Conservation (phyloP, 2,329 filamentous ascomycete genomes). For the Ascochyta clinopodiicola region DNA sequence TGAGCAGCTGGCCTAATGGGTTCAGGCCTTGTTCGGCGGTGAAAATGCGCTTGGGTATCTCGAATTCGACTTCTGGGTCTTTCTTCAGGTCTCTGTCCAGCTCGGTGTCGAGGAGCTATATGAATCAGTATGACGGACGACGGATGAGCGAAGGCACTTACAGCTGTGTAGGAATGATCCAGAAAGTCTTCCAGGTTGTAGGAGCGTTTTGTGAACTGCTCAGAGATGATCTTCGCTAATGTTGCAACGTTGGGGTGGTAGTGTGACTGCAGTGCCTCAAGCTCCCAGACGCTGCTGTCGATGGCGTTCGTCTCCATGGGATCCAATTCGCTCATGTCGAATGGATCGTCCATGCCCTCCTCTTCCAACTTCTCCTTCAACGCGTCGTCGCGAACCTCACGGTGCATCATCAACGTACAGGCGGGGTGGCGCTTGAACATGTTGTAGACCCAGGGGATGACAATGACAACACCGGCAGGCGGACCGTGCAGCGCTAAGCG, state of each 20-base stretch:
- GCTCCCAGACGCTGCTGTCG: conserved; percentile 93
- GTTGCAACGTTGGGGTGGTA: conserved; percentile 98
- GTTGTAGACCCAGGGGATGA: conserved; percentile 96
- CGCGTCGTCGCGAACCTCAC: conserved; percentile 67
- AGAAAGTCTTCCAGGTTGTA: conserved; percentile 98
- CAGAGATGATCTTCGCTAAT: conserved; percentile 88
- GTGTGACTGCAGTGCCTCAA: conserved; percentile 87
- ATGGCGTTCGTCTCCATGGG: conserved; percentile 87
- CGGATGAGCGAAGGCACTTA: conserved; percentile 53
- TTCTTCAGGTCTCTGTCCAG: conserved; percentile 84
- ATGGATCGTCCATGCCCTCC: conserved; percentile 74
- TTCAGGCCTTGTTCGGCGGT: conserved; percentile 47
- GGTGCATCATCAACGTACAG: conserved; percentile 96
- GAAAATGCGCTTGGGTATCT: conserved; percentile 88
- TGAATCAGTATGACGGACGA: background rate
- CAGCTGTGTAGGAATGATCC: conserved; percentile 87
- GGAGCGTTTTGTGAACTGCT: conserved; percentile 94
- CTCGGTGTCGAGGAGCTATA: conserved; percentile 81
- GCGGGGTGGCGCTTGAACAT: conserved; percentile 86
- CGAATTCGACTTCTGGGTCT: conserved; percentile 86
- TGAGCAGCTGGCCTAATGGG: conserved; percentile 40
- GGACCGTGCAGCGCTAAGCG: conserved; percentile 86
- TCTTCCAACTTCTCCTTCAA: conserved; percentile 66
- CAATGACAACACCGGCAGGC: conserved; percentile 84
- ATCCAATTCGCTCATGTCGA: conserved; percentile 75